Evolutionary conservation across 306 rosid genomes (phyloP).

Genomic region (Morella rubra): DNA sequence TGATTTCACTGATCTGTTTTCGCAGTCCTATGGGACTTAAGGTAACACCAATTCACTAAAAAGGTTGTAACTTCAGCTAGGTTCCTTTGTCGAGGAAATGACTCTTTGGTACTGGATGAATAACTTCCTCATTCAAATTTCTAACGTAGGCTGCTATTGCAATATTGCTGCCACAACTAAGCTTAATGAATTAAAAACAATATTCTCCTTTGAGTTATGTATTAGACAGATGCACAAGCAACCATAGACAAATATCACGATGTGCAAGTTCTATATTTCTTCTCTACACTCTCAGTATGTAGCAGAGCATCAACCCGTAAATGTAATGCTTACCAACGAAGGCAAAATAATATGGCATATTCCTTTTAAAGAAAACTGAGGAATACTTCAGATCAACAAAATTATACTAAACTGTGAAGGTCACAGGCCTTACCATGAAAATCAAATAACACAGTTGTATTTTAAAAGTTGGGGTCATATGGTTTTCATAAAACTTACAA

Average conservation of each 20-base stretch:
- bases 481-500: conserved; percentile 42
- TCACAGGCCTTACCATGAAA: background rate
- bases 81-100: background rate
- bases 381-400: background rate
- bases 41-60: background rate
- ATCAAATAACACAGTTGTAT: background rate
- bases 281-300: background rate
- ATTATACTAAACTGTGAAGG: background rate
- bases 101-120: background rate
- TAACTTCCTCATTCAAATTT: background rate
- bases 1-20: background rate
- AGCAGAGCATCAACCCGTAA: background rate
- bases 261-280: background rate
- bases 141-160: background rate
- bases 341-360: background rate
- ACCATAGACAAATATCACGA: background rate
- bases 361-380: background rate
- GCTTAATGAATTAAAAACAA: background rate
- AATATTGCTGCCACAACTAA: background rate
- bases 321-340: background rate
- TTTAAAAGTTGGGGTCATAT: too few relatives aligned
- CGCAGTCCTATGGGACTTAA: too few relatives aligned
- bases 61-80: background rate
- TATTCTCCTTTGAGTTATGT: background rate
- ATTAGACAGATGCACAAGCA: conserved; percentile 9